Conservation (phyloP, 495 filamentous ascomycete genomes). For the Neurospora terricola region DNA sequence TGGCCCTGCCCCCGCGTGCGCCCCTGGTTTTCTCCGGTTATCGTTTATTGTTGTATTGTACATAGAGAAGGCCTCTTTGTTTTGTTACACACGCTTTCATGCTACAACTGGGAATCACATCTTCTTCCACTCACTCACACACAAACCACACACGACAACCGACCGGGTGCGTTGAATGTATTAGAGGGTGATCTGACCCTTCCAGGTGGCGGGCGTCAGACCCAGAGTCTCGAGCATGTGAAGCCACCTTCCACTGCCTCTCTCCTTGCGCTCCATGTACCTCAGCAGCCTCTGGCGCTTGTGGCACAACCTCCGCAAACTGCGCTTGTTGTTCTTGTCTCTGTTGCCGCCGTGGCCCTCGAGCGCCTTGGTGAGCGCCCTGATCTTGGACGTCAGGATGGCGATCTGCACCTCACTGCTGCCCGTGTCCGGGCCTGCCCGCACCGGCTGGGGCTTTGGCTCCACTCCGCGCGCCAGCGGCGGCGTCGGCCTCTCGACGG, state of each 20-base stretch:
- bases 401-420: constrained; percentile 93
- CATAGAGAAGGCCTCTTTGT: constrained; percentile 21
- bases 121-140: neutral
- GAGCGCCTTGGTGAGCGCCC: constrained; percentile 58
- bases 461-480: constrained; percentile 28
- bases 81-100: neutral
- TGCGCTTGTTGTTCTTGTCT: constrained; percentile 92
- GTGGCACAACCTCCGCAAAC: constrained; percentile 76
- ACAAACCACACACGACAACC: constrained; percentile 1
- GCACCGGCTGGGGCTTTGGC: constrained; percentile 43
- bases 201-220: constrained; percentile 76
- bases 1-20: neutral
- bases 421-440: constrained; percentile 83
- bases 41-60: constrained; percentile 23
- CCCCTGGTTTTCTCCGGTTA: constrained; percentile 6
- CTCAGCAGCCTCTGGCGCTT: constrained; percentile 75
- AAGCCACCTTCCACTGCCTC: constrained; percentile 81
- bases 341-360: constrained; percentile 43
- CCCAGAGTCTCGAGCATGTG: constrained; percentile 73
- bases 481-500: constrained; percentile 43
- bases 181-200: constrained; percentile 74
- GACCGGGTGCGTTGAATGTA: neutral
- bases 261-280: constrained; percentile 82
- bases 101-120: constrained; percentile 1
- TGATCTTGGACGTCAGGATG: constrained; percentile 92